These are phyloP conservation scores for Eucalyptus regnans DNA, from an alignment of 345 rosid genomes.

Conservation along the genomic window DNA sequence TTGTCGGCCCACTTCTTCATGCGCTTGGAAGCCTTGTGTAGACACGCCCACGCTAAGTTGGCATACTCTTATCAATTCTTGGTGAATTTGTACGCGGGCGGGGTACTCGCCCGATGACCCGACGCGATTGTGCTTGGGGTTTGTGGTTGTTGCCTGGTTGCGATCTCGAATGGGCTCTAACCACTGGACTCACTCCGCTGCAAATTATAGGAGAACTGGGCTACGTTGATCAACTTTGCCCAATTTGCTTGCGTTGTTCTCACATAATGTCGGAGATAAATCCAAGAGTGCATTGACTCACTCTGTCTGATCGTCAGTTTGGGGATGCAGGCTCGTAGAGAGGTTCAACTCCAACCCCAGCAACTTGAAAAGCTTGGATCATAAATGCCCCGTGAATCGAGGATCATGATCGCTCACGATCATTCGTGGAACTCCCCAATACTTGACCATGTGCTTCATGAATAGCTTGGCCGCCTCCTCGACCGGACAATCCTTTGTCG, in stretches of 20 bases:
- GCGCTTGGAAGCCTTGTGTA: fast-evolving
- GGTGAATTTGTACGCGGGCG: fast-evolving
- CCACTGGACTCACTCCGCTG: fast-evolving
- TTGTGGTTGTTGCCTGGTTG: fast-evolving
- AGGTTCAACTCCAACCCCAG: fast-evolving
- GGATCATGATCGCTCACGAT: fast-evolving
- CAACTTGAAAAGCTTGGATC: fast-evolving
- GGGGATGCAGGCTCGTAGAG: too few relatives aligned
- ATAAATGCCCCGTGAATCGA: too few relatives aligned
- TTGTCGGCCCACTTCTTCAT: too few relatives aligned
- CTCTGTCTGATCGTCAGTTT: fast-evolving
- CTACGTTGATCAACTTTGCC: too few relatives aligned
- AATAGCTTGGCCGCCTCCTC: fast-evolving
- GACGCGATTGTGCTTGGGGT: fast-evolving
- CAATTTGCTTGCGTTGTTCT: fast-evolving
- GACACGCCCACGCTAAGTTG: fast-evolving
- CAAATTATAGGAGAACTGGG: too few relatives aligned
- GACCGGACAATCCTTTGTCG: too few relatives aligned
- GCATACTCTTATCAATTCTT: too few relatives aligned
- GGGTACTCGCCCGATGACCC: fast-evolving
- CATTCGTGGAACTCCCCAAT: fast-evolving
- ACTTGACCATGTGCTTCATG: too few relatives aligned
- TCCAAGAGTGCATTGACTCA: too few relatives aligned
- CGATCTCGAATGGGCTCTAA: too few relatives aligned
- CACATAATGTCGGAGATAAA: too few relatives aligned